These are phyloP conservation scores for Amauroascus niger DNA, from an alignment of 2,329 filamentous ascomycete species.

Conservation along the genomic window DNA sequence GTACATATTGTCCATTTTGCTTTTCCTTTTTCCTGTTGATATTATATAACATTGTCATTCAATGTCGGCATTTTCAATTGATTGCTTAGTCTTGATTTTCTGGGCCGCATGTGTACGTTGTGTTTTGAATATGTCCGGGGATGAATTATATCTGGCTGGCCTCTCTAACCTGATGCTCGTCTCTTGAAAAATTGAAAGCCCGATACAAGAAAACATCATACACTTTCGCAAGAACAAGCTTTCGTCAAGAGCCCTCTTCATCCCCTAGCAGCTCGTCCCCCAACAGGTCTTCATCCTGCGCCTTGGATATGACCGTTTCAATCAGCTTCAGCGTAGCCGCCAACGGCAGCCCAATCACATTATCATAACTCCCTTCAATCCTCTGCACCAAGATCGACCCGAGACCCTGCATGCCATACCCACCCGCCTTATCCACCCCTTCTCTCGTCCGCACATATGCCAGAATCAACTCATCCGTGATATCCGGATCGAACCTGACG, in stretches of 20 bases:
- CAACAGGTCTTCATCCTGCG: conserved; percentile 53
- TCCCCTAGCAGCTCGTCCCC: conserved; percentile 37
- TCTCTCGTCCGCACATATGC: conserved; percentile 63
- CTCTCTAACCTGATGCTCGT: background rate
- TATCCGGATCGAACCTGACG: conserved; percentile 70
- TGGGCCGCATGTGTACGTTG: background rate
- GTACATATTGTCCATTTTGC: conserved; percentile 14
- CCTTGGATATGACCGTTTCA: conserved; percentile 74
- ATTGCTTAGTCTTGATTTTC: background rate
- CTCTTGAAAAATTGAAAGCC: background rate
- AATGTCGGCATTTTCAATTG: background rate
- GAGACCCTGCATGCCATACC: conserved; percentile 86
- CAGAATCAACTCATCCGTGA: conserved; percentile 73
- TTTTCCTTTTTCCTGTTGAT: conserved; percentile 22
- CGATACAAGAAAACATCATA: background rate
- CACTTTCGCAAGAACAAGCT: too few species aligned
- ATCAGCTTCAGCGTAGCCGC: conserved; percentile 68
- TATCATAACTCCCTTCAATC: conserved; percentile 84
- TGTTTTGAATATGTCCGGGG: background rate
- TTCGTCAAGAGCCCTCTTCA: conserved; percentile 27
- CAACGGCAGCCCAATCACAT: conserved; percentile 84
- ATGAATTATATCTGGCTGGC: background rate
- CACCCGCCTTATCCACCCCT: conserved; percentile 90
- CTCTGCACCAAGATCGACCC: conserved; percentile 78
- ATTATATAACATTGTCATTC: conserved; percentile 16